A percentile compares a stretch with the other conserved stretches of the same genome.
phyloP scores from a whole-genome alignment of 192 early-diverging fungal genomes.

The Geranomyces variabilis region DNA sequence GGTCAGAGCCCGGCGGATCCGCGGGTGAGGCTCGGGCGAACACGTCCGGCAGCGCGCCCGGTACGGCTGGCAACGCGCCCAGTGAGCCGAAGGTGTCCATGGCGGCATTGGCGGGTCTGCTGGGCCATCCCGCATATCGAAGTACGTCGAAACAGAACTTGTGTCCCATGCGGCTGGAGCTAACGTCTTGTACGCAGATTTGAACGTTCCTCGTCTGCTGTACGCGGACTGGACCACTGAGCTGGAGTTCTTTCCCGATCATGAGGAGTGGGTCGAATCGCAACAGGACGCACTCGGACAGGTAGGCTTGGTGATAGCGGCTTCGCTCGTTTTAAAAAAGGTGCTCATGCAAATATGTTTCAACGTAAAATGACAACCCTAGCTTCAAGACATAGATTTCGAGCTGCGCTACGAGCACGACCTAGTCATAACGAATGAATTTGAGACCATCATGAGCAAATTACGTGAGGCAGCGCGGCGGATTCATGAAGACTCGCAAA shows the following conservation, averaged over 20 bases:
- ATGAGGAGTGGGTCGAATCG: conserved; percentile 43
- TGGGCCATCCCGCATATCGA: conserved; percentile 27
- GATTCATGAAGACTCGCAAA: conserved; percentile 40
- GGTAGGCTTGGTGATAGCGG: conserved; percentile 8
- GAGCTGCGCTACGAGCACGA: conserved; percentile 56
- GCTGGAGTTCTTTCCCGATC: conserved; percentile 37
- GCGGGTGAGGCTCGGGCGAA: background rate
- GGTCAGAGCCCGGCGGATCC: background rate
- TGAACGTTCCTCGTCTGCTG: conserved; percentile 37
- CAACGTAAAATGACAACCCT: too few species aligned
- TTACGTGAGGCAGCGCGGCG: conserved; percentile 51
- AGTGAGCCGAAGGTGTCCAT: conserved; percentile 20
- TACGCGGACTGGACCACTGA: conserved; percentile 50
- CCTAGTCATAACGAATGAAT: conserved; percentile 43
- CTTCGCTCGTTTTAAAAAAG: too few species aligned
- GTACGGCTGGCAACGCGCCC: background rate
- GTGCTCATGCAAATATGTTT: background rate
- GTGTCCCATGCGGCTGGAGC: background rate
- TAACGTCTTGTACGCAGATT: conserved; percentile 1
- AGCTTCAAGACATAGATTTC: conserved; percentile 52
- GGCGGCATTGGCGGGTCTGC: conserved; percentile 34
- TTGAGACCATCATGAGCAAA: conserved; percentile 38
- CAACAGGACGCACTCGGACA: conserved; percentile 39
- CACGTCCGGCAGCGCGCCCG: background rate
- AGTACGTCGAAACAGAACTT: conserved; percentile 19